Evolutionary conservation across 1,284 basidiomycete genomes (phyloP).

Genomic region (Leccinum huronense): DNA sequence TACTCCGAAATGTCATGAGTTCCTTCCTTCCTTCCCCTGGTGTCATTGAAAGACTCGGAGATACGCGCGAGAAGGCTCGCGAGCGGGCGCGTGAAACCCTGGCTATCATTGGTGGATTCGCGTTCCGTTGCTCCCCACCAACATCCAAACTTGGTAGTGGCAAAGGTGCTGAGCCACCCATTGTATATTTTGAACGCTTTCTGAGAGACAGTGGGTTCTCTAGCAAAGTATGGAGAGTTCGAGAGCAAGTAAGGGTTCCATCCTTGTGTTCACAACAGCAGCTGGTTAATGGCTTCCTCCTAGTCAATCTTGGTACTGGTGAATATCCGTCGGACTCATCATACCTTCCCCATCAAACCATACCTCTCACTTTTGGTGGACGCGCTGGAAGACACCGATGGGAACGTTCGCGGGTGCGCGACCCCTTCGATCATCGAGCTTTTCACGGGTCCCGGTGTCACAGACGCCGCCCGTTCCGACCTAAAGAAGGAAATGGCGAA

Average conservation of each 20-base stretch:
- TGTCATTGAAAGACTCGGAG: constrained; percentile 80
- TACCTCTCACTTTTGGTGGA: constrained; percentile 83
- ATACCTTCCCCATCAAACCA: constrained; percentile 78
- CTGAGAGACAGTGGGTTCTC: constrained; percentile 69
- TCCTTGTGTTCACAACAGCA: not conserved
- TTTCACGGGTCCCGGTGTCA: constrained; percentile 78
- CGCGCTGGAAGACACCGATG: constrained; percentile 87
- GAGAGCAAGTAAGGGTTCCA: constrained; percentile 68
- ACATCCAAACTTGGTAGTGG: constrained; percentile 53
- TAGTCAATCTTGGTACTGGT: constrained; percentile 68
- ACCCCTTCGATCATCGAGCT: constrained; percentile 79
- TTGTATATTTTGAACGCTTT: constrained; percentile 70
- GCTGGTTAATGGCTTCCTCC: constrained; percentile 5
- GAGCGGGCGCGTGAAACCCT: constrained; percentile 75
- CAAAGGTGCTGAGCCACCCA: constrained; percentile 74
- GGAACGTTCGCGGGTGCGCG: constrained; percentile 84
- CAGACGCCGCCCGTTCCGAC: constrained; percentile 85
- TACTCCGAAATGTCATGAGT: constrained; percentile 62
- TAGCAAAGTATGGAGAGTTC: constrained; percentile 79
- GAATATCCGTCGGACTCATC: constrained; percentile 62
- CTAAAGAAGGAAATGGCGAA: constrained; percentile 90
- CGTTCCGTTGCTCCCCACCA: constrained; percentile 55
- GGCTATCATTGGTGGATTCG: constrained; percentile 64
- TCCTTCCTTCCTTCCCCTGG: constrained; percentile 74
- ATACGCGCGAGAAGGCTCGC: constrained; percentile 69